A percentile compares a stretch with the other conserved stretches of the same genome.
These are phyloP conservation scores for Aspergillus awamori DNA, from an alignment of 2,329 filamentous ascomycete species.

Conservation along the genomic window DNA sequence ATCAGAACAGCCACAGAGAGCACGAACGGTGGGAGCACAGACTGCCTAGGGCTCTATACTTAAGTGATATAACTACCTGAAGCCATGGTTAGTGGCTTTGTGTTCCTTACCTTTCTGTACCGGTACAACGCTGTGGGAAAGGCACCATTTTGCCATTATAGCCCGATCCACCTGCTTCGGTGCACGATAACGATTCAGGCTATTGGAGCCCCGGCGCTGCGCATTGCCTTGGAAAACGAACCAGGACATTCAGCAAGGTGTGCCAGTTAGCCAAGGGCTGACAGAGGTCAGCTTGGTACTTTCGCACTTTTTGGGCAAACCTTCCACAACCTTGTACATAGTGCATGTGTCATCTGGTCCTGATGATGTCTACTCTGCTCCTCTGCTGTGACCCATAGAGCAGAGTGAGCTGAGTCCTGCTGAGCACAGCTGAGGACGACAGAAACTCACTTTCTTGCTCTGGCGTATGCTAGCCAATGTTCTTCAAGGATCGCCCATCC, in stretches of 20 bases:
- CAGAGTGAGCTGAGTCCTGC: not conserved
- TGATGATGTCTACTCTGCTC: not conserved
- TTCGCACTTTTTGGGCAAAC: not conserved
- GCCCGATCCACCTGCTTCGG: not conserved
- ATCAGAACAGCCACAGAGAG: not conserved
- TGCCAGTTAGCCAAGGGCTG: not conserved
- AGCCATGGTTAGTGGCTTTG: not conserved
- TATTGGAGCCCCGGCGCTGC: slow-evolving; percentile 2
- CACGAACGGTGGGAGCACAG: not conserved
- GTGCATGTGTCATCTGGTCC: not conserved
- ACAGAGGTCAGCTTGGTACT: not conserved
- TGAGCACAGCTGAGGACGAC: not conserved
- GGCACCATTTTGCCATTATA: not conserved
- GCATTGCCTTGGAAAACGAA: not conserved
- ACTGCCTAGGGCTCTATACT: not conserved
- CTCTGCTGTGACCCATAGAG: not conserved
- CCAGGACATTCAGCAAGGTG: not conserved
- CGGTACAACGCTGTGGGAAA: not conserved
- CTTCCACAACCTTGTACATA: not conserved
- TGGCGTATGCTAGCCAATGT: not conserved
- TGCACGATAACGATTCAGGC: slow-evolving; percentile 1
- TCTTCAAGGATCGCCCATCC: not conserved
- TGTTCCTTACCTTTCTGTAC: not conserved
- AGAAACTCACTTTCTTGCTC: not conserved
- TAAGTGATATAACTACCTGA: not conserved